Evolutionary conservation across 2,329 filamentous ascomycete genomes (phyloP).

Genomic region (Talaromyces islandicus): DNA sequence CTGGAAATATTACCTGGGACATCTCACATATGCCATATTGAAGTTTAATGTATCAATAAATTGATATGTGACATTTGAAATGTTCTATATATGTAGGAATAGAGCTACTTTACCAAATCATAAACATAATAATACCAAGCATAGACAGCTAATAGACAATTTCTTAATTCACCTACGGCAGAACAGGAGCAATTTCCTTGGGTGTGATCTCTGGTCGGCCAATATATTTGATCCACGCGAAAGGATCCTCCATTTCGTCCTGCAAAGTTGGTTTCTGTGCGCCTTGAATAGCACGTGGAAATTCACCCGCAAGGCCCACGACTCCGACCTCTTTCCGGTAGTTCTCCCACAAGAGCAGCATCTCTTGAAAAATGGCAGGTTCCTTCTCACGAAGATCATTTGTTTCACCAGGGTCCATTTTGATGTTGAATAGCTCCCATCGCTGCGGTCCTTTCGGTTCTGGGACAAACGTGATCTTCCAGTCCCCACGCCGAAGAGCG

Average conservation of each 20-base stretch:
- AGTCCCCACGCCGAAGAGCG: slow-evolving; percentile 30
- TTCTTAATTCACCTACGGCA: background rate
- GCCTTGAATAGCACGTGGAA: background rate
- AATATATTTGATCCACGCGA: background rate
- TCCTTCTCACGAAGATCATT: slow-evolving; percentile 29
- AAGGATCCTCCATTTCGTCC: background rate
- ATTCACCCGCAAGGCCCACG: background rate
- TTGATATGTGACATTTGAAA: no score
- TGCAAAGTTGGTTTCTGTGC: background rate
- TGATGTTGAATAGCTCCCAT: slow-evolving; percentile 48
- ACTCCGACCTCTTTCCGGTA: slow-evolving; percentile 27
- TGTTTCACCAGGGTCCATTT: slow-evolving; percentile 42
- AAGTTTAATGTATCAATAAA: background rate
- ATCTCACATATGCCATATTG: background rate
- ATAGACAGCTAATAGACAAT: background rate
- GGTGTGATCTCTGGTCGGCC: background rate
- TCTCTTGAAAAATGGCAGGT: slow-evolving; percentile 32
- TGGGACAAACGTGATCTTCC: slow-evolving; percentile 42
- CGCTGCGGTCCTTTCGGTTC: slow-evolving; percentile 42
- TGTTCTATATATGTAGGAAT: no score
- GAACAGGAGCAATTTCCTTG: background rate
- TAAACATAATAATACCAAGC: background rate
- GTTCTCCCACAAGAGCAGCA: slow-evolving; percentile 44
- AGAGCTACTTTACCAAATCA: no score
- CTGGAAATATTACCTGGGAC: background rate